Base-by-base conservation (phyloP, 2,329 filamentous ascomycete species). In the Huntiella savannae region DNA sequence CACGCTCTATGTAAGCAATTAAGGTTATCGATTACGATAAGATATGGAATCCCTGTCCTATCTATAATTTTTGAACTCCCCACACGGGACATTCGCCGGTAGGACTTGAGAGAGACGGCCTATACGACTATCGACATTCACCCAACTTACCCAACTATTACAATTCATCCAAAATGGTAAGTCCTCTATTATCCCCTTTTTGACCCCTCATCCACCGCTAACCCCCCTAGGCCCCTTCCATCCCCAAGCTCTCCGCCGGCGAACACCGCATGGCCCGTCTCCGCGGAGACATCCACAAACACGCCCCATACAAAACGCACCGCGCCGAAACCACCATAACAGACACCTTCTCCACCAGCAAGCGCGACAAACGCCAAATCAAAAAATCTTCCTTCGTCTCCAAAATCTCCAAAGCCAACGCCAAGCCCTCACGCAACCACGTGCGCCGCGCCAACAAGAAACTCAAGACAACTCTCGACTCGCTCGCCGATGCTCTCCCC, bases 311-410 rank as follows among this genome's bases (percentile, higher is more conserved):
- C 57, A 70, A 68, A 55, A 63, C 66, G 10, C 68, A 70, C 58
- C 71, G 69, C 45, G 57, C 63, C 42, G 63, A 69, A 54, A 68
- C 71, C 53, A 57, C 63, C 41, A 66, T 70, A 11, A 60, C 66
- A 40, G 70, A 76, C 58, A 52, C 59, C 50, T 87, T 88, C 61
- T 65, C 76, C 50, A 71, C 76, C 46, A 77, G 71, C 52, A 96
- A 95, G 63, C 78, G 74, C 58, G 83, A 92, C 65, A 93, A 88
- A 66, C 81, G 79, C 17, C 65, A 70, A 33, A 83, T 92, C 55
- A 87, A 86, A 58, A 84, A 84, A 67, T 80, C 81, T 0, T 64
- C 77, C 11, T 85, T 96, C 53, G 67, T 93, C 22, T 79, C 76
- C 15, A 81, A 78, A 52, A 81, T 94, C 55, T 66, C 77, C 53